Evolutionary conservation across 306 rosid genomes (phyloP).

Genomic region (Quercus glauca): DNA sequence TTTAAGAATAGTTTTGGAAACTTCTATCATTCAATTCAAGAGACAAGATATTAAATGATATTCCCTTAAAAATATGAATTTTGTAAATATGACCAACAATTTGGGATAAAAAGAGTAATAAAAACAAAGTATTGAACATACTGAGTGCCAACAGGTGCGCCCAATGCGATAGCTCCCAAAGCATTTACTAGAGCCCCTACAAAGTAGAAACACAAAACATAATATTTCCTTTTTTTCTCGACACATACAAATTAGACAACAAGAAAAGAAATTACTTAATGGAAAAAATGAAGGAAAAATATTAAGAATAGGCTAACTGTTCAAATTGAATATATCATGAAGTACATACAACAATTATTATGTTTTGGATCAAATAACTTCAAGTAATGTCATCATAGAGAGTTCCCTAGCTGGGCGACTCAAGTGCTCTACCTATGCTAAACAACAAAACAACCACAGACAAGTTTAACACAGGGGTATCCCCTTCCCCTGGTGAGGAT

Average conservation of each 20-base stretch:
- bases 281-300: not conserved
- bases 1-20: no score
- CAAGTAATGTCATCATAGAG: not conserved
- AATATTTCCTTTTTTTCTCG: not conserved
- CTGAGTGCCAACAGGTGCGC: constrained; percentile 78
- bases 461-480: not conserved
- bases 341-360: not conserved
- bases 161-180: constrained; percentile 82
- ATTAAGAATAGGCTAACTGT: not conserved
- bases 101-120: not conserved
- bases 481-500: not conserved
- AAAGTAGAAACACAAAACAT: constrained; percentile 21
- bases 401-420: not conserved
- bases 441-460: no score
- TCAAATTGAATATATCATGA: not conserved
- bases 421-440: not conserved
- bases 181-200: constrained; percentile 73
- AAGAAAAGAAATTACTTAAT: not conserved
- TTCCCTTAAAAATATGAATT: no score
- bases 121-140: constrained; percentile 44
- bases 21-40: no score
- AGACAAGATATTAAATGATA: no score
- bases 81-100: no score
- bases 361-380: not conserved
- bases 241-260: not conserved